A percentile compares a stretch with the other conserved stretches of the same genome.
These are phyloP conservation scores for Coprinopsis marcescibilis DNA, from an alignment of 768 basidiomycete species.

Conservation along the genomic window DNA sequence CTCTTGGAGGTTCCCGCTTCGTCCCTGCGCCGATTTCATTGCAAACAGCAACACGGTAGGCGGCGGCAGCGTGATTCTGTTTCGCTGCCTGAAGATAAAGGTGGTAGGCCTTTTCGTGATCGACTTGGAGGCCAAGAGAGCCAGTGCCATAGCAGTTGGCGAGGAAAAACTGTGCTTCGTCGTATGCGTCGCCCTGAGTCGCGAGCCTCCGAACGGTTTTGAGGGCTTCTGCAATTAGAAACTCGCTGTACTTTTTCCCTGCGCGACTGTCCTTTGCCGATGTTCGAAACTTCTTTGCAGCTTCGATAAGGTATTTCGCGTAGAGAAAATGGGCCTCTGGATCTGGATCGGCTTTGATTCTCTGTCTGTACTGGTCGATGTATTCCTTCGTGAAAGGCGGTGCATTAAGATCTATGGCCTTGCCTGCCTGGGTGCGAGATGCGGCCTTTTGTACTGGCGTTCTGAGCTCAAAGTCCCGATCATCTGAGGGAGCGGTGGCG, in stretches of 20 bases:
- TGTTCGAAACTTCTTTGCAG: constrained; percentile 84
- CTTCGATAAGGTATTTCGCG: constrained; percentile 98
- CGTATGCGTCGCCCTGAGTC: constrained; percentile 85
- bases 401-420: constrained; percentile 74
- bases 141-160: constrained; percentile 97
- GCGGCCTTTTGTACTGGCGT: constrained; percentile 52
- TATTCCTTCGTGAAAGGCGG: constrained; percentile 94
- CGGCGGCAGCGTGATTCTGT: constrained; percentile 92
- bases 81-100: constrained; percentile 96
- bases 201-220: constrained; percentile 91
- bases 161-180: constrained; percentile 97
- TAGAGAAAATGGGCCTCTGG: constrained; percentile 97
- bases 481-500: constrained; percentile 18
- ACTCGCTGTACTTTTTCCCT: constrained; percentile 87
- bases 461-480: constrained; percentile 53
- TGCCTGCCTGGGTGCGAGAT: constrained; percentile 55
- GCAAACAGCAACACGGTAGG: constrained; percentile 96
- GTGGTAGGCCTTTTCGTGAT: constrained; percentile 97
- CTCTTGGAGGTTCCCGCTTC: constrained; percentile 77
- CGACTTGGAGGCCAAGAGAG: constrained; percentile 89
- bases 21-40: constrained; percentile 99
- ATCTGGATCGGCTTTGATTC: constrained; percentile 97
- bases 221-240: constrained; percentile 80
- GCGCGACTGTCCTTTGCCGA: constrained; percentile 71
- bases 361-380: constrained; percentile 94